Conservation (phyloP, 805 yeast species). For the Cyberlindnera mississippiensis region DNA sequence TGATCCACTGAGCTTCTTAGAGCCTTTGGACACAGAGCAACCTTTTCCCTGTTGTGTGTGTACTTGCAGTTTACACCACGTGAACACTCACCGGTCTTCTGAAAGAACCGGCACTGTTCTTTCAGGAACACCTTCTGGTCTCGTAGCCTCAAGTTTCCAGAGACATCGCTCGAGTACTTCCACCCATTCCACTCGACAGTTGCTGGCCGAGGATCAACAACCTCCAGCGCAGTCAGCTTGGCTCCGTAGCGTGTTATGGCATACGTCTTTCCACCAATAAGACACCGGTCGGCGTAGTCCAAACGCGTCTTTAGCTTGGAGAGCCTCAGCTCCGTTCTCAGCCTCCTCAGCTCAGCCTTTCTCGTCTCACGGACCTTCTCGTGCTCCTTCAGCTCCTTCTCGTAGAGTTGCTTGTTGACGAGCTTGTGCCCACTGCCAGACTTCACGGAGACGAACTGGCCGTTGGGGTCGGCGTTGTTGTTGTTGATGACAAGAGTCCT, state of each 20-base stretch:
- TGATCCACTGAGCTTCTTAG: constrained; percentile 43
- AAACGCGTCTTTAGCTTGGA: constrained; percentile 34
- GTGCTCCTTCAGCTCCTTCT: constrained; percentile 29
- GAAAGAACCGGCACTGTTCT: constrained; percentile 28
- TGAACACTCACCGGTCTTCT: constrained; percentile 38
- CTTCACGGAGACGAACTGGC: constrained; percentile 30
- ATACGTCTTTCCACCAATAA: constrained; percentile 39
- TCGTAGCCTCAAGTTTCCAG: constrained; percentile 28
- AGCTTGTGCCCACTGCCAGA: constrained; percentile 37
- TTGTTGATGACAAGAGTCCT: constrained; percentile 32
- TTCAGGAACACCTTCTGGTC: constrained; percentile 22
- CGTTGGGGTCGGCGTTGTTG: constrained; percentile 16
- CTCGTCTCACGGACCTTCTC: constrained; percentile 22
- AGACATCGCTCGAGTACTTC: constrained; percentile 25
- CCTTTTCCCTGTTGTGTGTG: constrained; percentile 45
- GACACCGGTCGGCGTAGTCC: constrained; percentile 43
- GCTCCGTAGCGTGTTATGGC: constrained; percentile 40
- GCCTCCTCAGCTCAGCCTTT: constrained; percentile 11
- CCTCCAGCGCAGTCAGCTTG: constrained; percentile 36
- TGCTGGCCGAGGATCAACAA: constrained; percentile 18
- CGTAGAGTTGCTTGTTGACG: constrained; percentile 35
- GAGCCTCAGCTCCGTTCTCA: constrained; percentile 21
- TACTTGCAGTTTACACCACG: constrained; percentile 50
- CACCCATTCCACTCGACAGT: constrained; percentile 32
- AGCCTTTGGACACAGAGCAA: constrained; percentile 51